A percentile compares a stretch with the other conserved stretches of the same genome.
These are phyloP conservation scores for Leishmania martiniquensis DNA, from an alignment of 208 protist species.

Conservation along the genomic window DNA sequence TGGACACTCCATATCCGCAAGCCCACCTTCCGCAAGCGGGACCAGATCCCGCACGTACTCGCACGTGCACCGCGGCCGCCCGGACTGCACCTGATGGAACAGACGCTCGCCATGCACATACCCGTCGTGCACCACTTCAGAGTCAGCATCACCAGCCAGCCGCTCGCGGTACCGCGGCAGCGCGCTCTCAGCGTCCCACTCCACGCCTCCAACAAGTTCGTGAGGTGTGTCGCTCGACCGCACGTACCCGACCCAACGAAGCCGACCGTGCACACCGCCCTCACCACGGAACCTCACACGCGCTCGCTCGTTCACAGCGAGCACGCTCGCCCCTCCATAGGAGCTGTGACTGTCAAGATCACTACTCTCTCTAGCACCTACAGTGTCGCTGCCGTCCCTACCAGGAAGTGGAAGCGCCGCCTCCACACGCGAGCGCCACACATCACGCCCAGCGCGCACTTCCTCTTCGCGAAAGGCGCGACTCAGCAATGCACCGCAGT, in stretches of 20 bases:
- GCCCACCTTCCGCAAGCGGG: neutral
- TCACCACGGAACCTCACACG: constrained; percentile 42
- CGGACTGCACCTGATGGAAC: constrained; percentile 39
- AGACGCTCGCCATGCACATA: constrained; percentile 60
- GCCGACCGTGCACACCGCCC: constrained; percentile 31
- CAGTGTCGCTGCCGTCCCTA: constrained; percentile 12
- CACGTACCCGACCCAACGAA: constrained; percentile 66
- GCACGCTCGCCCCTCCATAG: constrained; percentile 5
- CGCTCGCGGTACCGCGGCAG: constrained; percentile 16
- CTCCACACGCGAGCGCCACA: constrained; percentile 34
- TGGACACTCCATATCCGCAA: neutral
- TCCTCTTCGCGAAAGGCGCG: constrained; percentile 30
- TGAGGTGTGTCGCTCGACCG: constrained; percentile 39
- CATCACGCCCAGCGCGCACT: constrained; percentile 28
- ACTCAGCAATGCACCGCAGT: constrained; percentile 44
- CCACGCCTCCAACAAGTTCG: constrained; percentile 56
- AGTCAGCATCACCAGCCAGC: neutral
- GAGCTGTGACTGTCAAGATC: neutral
- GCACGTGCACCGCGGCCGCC: constrained; percentile 37
- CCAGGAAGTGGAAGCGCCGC: constrained; percentile 7
- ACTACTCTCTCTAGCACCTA: neutral
- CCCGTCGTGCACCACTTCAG: constrained; percentile 31
- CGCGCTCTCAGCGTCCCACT: constrained; percentile 46
- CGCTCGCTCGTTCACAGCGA: constrained; percentile 17
- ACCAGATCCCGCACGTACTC: constrained; percentile 46